A percentile compares a stretch with the other conserved stretches of the same genome.
phyloP scores from a whole-genome alignment of 352 stramenopile species.

The Globisporangium parvum region DNA sequence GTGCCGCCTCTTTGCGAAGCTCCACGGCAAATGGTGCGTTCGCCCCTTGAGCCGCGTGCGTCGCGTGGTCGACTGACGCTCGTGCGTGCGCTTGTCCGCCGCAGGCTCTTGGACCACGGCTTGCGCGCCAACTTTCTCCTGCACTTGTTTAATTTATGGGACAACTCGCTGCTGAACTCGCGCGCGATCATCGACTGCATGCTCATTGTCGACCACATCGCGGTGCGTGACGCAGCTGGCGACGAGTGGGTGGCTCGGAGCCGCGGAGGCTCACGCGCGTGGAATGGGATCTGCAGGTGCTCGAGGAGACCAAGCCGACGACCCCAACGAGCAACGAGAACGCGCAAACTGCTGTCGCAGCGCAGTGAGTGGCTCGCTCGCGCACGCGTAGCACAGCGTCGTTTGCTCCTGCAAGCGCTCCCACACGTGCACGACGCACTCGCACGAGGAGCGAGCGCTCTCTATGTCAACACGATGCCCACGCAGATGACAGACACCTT shows the following conservation, averaged over 20 bases:
- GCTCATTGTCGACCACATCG: slow-evolving; percentile 72
- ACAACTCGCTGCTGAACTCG: slow-evolving; percentile 85
- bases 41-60: background rate
- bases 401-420: background rate
- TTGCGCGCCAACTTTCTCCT: slow-evolving; percentile 85
- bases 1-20: slow-evolving; percentile 81
- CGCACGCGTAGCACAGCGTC: background rate
- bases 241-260: too few species aligned
- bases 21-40: slow-evolving; percentile 69
- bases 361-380: background rate
- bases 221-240: too few species aligned
- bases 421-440: background rate
- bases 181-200: slow-evolving; percentile 85
- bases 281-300: slow-evolving; percentile 14
- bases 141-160: slow-evolving; percentile 88
- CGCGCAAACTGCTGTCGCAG: background rate
- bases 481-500: background rate
- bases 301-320: slow-evolving; percentile 27
- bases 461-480: background rate
- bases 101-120: slow-evolving; percentile 65
- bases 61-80: background rate
- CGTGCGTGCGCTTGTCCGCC: background rate
- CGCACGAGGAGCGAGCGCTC: background rate
- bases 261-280: too few species aligned
- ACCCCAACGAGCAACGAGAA: background rate